Evolutionary conservation across 768 basidiomycete species (phyloP), one percentile per base, ranked within the genome.

Genomic region (Hygrophorus russula): DNA sequence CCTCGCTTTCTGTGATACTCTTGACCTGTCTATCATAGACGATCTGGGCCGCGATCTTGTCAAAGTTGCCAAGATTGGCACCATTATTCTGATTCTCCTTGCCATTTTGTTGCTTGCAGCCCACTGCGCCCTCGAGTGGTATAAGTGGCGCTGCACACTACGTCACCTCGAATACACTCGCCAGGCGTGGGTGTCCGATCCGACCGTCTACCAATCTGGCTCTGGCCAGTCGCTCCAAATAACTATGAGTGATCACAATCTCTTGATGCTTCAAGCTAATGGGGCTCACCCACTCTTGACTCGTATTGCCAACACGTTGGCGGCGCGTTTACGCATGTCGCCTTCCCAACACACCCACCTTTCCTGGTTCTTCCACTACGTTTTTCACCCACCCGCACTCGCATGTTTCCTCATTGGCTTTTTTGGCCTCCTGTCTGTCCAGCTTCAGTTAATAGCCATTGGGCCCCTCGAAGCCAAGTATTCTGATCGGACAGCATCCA

Each of bases 351-450:
- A 87, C 52, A 73, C 71, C 18, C 74, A 86, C 52, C 61, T 88
- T 13, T 78, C 80, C 46, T 99, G 91, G 89, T 89, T 94, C 62
- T 69, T 86, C 54, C 74, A 85, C 53, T 96, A 96, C 64, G 68
- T 99, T 46, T 88, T 91, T 60, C 87, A 97, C 56, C 78, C 90
- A 2, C 86, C 89, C 1, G 92, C 90, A 0, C 73, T 94, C 36
- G 83, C 88, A 0, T 87, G 92, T 56, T 80, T 99, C 58, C 74
- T 92, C 48, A 87, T 98, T 52, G 92, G 93, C n/a, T 65, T 92
- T 51, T 79, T 97, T 51, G 93, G 93, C 8, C 62, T 98, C 10
- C 59, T 98, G 36, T 80, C 81, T 27, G 80, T 98, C 24, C 71
- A 97, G 61, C 67, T 94, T 20, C 96, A 99, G 61, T 71, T 99